Evolutionary conservation across 768 basidiomycete genomes (phyloP), one percentile per base, ranked within the genome.

Genomic region (Naematelia encephala): DNA sequence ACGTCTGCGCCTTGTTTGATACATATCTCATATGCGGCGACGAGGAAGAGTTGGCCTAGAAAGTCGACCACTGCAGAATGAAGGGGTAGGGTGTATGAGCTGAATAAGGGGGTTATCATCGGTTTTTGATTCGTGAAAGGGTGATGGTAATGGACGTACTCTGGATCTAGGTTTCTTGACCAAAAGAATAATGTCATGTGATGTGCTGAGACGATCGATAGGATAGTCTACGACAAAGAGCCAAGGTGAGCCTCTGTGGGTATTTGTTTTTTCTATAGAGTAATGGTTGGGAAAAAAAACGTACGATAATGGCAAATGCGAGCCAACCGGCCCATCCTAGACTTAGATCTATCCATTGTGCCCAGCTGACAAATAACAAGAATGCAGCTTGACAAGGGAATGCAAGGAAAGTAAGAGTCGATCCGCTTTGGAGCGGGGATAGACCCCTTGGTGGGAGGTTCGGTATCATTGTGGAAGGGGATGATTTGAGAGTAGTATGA

Each of bases 21-120:
- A 27, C 66, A 69, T 19, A 72, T 67, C 51, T 77, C 74, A 53
- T 70, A 77, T 13, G 76, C 75, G 0, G 68, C 48, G 55, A 90
- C 90, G 8, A 97, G 83, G 5, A 94, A 79, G 21, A 87, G 73
- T 72, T 92, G 88, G 14, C 90, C 90, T 28, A 88, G 77, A 52
- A 94, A 83, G 74, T 93, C 90, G 82, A 92, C 87, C 44, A 90
- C 71, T 0, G 91, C 89, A 11, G 89, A 91, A 64, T 94, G 91
- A 25, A 94, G 84, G 5, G 92, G 92, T n/a, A 97, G 79, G 1
- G 91, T 91, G 73, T 94, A 93, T 78, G 88, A 86, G 74, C 77
- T 78, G 45, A 28, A 28, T 2, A 48, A 19, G 21, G 19, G 54
- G 4, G 10, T 4, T 39, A 39, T 39, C 34, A 39, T 8, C 34